Conservation (phyloP, 768 basidiomycete species). For the Crassisporium funariophilum region DNA sequence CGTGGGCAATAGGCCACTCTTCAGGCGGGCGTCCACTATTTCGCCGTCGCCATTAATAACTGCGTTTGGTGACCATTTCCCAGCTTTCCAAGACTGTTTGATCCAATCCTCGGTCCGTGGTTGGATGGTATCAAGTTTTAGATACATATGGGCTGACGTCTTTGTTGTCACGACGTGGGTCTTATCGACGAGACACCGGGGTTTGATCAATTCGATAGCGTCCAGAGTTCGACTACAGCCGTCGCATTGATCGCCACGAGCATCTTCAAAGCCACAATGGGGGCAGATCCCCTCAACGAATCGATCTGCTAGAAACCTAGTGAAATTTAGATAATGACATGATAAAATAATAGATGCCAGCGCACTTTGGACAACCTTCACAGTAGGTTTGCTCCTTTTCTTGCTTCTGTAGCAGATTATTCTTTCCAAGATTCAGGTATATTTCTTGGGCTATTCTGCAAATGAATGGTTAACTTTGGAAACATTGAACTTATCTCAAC, state of each 20-base stretch:
- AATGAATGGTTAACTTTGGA: neutral
- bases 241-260: conserved; percentile 98
- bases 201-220: conserved; percentile 90
- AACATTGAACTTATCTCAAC: conserved; percentile 14
- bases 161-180: conserved; percentile 75
- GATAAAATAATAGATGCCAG: neutral
- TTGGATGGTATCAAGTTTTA: conserved; percentile 84
- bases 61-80: conserved; percentile 92
- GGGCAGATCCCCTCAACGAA: conserved; percentile 99
- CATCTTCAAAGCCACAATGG: conserved; percentile 89
- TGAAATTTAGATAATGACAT: neutral
- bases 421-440: conserved; percentile 80
- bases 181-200: conserved; percentile 89
- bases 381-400: conserved; percentile 94
- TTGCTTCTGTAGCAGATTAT: conserved; percentile 78
- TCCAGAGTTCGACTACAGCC: conserved; percentile 90
- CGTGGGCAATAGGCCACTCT: conserved; percentile 81
- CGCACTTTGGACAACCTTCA: conserved; percentile 84
- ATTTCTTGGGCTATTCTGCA: conserved; percentile 87
- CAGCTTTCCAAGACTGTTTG: conserved; percentile 70
- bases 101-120: conserved; percentile 87
- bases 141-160: conserved; percentile 88
- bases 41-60: conserved; percentile 89
- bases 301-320: conserved; percentile 92
- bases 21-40: conserved; percentile 87